Conservation (phyloP, 2,329 filamentous ascomycete species). For the Exophiala sp. region DNA sequence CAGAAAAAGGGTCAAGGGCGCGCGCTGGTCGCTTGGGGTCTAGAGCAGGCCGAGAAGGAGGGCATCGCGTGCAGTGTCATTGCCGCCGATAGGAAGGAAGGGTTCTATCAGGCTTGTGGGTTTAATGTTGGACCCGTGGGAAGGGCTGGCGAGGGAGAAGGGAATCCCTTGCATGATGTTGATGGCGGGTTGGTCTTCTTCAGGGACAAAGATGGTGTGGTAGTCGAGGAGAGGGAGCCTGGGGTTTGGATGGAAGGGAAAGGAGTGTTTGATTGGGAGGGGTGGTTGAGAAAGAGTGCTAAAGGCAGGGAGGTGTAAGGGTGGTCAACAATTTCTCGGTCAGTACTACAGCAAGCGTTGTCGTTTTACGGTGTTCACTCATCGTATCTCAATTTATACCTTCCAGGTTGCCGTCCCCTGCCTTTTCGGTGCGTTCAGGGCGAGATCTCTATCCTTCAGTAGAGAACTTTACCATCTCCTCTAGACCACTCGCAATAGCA, state of each 20-base stretch:
- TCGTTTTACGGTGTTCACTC: too few relatives aligned
- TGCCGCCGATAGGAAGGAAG: conserved; percentile 38
- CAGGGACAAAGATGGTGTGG: conserved; percentile 20
- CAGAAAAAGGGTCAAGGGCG: conserved; percentile 39
- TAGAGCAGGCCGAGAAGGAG: conserved; percentile 29
- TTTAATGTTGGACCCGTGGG: conserved; percentile 31
- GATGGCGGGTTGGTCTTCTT: conserved; percentile 24
- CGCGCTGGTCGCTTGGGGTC: conserved; percentile 42
- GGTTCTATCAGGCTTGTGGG: conserved; percentile 39
- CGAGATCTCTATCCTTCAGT: too few relatives aligned
- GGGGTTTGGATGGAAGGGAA: conserved; percentile 18
- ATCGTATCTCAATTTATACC: too few relatives aligned
- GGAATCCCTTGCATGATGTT: conserved; percentile 22
- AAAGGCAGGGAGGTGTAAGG: background rate
- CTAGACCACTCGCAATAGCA: too few relatives aligned
- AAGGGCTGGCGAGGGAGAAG: conserved; percentile 22
- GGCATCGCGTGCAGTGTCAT: conserved; percentile 36
- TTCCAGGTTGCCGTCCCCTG: too few relatives aligned
- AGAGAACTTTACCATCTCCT: too few relatives aligned
- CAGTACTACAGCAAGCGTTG: too few relatives aligned
- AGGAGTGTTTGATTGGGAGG: conserved; percentile 22
- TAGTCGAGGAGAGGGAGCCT: conserved; percentile 7
- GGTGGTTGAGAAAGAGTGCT: conserved; percentile 5
- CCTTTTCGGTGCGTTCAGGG: too few relatives aligned
- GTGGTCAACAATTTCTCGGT: too few relatives aligned